Percentiles rank a stretch among this genome's conserved stretches.
phyloP scores from a whole-genome alignment of 2,329 filamentous ascomycete genomes.

The Talaromyces piceae region DNA sequence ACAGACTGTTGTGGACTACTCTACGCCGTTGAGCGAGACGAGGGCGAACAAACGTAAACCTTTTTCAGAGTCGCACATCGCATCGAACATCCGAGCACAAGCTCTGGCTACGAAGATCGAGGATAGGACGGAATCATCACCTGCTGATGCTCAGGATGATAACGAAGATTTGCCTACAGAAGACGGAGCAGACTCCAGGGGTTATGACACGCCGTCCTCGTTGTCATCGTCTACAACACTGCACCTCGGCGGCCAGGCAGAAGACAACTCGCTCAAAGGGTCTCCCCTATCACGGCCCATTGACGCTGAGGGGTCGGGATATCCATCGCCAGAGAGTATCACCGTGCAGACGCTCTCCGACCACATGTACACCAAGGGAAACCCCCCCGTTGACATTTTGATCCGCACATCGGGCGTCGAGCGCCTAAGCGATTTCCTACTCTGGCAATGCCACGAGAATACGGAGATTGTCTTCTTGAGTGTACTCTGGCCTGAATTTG shows the following conservation, averaged over 20 bases:
- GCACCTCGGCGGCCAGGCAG: conserved; percentile 26
- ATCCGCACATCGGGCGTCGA: conserved; percentile 89
- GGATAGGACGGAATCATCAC: conserved; percentile 40
- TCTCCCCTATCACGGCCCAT: conserved; percentile 25
- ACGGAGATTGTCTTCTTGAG: conserved; percentile 90
- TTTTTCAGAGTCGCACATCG: conserved; percentile 83
- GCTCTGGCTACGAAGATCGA: conserved; percentile 31
- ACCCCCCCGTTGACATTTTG: conserved; percentile 83
- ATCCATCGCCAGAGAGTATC: conserved; percentile 79
- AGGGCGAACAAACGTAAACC: conserved; percentile 48
- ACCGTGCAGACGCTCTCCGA: conserved; percentile 71
- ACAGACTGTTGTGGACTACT: conserved; percentile 79
- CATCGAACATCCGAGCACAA: conserved; percentile 71
- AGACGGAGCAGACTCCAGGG: conserved; percentile 15
- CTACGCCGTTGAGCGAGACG: conserved; percentile 54
- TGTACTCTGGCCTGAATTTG: conserved; percentile 93
- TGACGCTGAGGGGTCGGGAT: conserved; percentile 27
- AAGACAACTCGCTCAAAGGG: conserved; percentile 28
- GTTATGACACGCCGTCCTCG: conserved; percentile 29
- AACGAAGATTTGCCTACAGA: conserved; percentile 22
- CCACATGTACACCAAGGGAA: conserved; percentile 80
- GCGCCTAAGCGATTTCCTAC: conserved; percentile 92
- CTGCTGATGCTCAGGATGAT: conserved; percentile 35
- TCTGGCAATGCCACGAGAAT: conserved; percentile 93
- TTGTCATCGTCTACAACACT: conserved; percentile 45